Evolutionary conservation across 1,284 basidiomycete genomes (phyloP).

Genomic region (Ustilago loliicola): DNA sequence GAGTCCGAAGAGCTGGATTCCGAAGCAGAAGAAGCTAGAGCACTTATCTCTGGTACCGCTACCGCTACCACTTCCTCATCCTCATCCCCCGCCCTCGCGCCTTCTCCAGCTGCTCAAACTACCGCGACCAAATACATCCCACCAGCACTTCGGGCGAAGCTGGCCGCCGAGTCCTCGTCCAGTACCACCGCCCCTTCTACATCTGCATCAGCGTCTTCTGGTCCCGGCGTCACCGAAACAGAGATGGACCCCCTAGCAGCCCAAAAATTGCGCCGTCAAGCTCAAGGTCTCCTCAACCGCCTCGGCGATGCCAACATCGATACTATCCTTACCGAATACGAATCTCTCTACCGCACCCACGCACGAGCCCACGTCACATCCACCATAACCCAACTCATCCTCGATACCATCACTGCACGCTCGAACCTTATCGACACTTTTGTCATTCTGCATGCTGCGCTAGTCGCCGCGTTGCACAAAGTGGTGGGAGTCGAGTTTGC

Average conservation of each 20-base stretch:
- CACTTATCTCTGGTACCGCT: slow-evolving; percentile 21
- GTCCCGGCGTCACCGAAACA: slow-evolving; percentile 2
- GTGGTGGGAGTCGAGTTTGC: slow-evolving; percentile 92
- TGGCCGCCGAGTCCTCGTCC: slow-evolving; percentile 56
- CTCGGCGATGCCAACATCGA: slow-evolving; percentile 88
- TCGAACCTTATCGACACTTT: slow-evolving; percentile 87
- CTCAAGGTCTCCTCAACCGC: slow-evolving; percentile 91
- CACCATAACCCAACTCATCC: slow-evolving; percentile 81
- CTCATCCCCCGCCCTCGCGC: slow-evolving; percentile 7
- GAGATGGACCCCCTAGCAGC: slow-evolving; percentile 67
- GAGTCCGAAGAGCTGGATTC: slow-evolving; percentile 27
- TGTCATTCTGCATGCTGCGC: slow-evolving; percentile 88
- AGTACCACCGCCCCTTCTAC: not conserved
- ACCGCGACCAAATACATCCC: slow-evolving; percentile 73
- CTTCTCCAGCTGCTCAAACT: slow-evolving; percentile 29
- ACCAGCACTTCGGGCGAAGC: slow-evolving; percentile 72
- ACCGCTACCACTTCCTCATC: slow-evolving; percentile 2
- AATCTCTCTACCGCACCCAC: slow-evolving; percentile 82
- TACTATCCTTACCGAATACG: slow-evolving; percentile 82
- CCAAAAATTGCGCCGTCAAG: slow-evolving; percentile 81
- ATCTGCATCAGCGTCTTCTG: not conserved
- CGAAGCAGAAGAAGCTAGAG: slow-evolving; percentile 42
- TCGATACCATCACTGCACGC: slow-evolving; percentile 85
- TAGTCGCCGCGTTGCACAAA: slow-evolving; percentile 86
- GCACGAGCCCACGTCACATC: slow-evolving; percentile 87